Percentiles rank a stretch among this genome's conserved stretches.
These are phyloP conservation scores for Diatrype stigma DNA, from an alignment of 2,329 filamentous ascomycete genomes.

Conservation along the genomic window DNA sequence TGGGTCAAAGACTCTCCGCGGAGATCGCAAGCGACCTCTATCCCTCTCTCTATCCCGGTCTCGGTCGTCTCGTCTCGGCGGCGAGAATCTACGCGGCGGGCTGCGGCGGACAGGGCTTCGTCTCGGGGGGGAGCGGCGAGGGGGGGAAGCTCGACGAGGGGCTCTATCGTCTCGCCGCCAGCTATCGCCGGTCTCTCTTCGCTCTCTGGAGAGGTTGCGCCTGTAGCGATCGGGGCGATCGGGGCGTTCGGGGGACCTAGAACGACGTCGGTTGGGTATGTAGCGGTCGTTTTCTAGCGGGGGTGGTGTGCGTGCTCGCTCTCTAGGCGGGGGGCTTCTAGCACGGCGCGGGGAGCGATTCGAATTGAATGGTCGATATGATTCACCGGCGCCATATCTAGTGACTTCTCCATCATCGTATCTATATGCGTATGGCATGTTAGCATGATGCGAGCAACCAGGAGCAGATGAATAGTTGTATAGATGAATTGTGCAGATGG, in stretches of 20 bases:
- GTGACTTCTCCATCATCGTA: slow-evolving; percentile 61
- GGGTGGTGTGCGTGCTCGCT: slow-evolving; percentile 32
- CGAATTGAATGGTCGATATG: slow-evolving; percentile 54
- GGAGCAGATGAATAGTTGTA: too few species aligned
- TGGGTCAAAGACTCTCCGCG: slow-evolving; percentile 34
- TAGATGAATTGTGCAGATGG: neutral
- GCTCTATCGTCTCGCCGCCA: slow-evolving; percentile 37
- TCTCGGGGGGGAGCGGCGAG: slow-evolving; percentile 29
- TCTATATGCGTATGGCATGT: slow-evolving; percentile 33
- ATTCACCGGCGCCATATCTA: slow-evolving; percentile 58
- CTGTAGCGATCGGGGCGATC: slow-evolving; percentile 35
- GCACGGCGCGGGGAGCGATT: slow-evolving; percentile 42
- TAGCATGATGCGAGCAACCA: too few species aligned
- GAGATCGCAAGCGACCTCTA: slow-evolving; percentile 34
- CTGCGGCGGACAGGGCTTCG: slow-evolving; percentile 31
- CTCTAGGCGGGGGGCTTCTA: slow-evolving; percentile 24
- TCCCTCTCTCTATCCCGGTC: slow-evolving; percentile 30
- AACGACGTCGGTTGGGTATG: slow-evolving; percentile 37
- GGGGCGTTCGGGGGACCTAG: slow-evolving; percentile 37
- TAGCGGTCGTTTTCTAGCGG: slow-evolving; percentile 36
- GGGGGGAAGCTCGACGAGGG: slow-evolving; percentile 32
- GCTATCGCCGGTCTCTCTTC: slow-evolving; percentile 24
- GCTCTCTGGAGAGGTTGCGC: slow-evolving; percentile 32
- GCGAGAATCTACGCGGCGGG: slow-evolving; percentile 33
- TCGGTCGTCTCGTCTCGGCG: slow-evolving; percentile 34